phyloP scores from a whole-genome alignment of 192 early-diverging fungal species.

The Entrophospora sp. region DNA sequence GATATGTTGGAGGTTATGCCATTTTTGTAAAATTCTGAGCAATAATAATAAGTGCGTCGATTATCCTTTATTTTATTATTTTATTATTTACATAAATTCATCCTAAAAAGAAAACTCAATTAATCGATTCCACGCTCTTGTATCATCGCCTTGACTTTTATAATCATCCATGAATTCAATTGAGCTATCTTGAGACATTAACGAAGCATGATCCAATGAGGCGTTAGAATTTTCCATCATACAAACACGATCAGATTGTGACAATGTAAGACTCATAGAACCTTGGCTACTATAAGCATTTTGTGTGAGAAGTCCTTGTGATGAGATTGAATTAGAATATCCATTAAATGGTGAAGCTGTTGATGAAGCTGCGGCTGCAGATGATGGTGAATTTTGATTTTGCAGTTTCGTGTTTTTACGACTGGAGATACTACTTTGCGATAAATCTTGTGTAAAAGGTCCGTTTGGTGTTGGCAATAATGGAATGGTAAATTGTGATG shows the following conservation, averaged over 20 bases:
- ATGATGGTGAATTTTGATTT: too few relatives aligned
- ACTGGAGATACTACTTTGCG: conserved; percentile 40
- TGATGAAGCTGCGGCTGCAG: too few relatives aligned
- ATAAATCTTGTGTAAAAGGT: conserved; percentile 54
- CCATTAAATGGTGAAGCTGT: conserved; percentile 28
- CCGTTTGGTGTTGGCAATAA: conserved; percentile 45
- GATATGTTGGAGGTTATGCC: too few relatives aligned
- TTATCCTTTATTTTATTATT: too few relatives aligned
- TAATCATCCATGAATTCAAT: conserved; percentile 43
- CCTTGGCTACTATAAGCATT: conserved; percentile 51
- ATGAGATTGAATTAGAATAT: conserved; percentile 21
- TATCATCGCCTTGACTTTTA: conserved; percentile 49
- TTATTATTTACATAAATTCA: too few relatives aligned
- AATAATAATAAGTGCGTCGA: too few relatives aligned
- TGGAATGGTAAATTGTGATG: conserved; percentile 42
- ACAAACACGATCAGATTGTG: conserved; percentile 46
- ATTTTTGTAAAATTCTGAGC: too few relatives aligned
- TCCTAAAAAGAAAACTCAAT: too few relatives aligned
- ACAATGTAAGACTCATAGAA: conserved; percentile 42
- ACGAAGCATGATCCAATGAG: conserved; percentile 21
- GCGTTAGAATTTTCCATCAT: conserved; percentile 31
- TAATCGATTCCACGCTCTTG: too few relatives aligned
- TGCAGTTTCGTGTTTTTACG: conserved; percentile 34
- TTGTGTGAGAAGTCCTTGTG: conserved; percentile 33
- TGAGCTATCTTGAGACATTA: conserved; percentile 48